Evolutionary conservation across 129 eudicot genomes (phyloP), one percentile per base, ranked within the genome.

Genomic region (Pulicaria dysenterica): DNA sequence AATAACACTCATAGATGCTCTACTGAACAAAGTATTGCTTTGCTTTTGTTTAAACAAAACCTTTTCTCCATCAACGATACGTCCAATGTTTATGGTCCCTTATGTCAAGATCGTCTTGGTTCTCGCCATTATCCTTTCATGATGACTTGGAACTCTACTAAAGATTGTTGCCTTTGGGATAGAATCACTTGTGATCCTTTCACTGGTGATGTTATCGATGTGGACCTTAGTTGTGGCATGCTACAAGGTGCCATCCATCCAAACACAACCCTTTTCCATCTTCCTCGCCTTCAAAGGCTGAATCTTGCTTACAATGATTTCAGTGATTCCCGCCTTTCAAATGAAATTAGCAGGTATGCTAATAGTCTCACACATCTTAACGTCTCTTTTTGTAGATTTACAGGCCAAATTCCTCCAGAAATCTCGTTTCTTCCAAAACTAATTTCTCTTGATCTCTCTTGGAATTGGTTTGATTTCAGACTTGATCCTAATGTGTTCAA

Each of bases 141-240:
- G 71, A 63, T 12, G 50, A 76, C 24, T 37, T 76, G 85, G 85
- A 75, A 79, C 19, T 12, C 17, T 8, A 68, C 44, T 53, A 55
- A 13, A 4, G 81, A 75, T 57, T 83, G 88, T 4, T 83, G 82
- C 43, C 12, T 8, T 0, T 83, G 87, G 87, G 64, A 64, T 17
- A 82, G 87, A 11, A 70, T 83, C n/a, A 13, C 45, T 5, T 83
- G 87, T 24, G 38, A 71, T 41, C 3, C 34, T 0, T 31, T 5
- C 14, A 69, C 87, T 0, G 79, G 84, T 53, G 56, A 79, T 7
- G 79, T 83, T 5, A 75, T 79, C 4, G 77, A 57, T 16, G 75
- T 84, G 0, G 85, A 84, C 59, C 75, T 77, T 3, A 57, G 59
- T 3, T 67, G 75, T 38, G 64, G 83, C 46, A 64, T 39, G 77